These are phyloP conservation scores for Phaffia tasmanica DNA, from an alignment of 768 basidiomycete genomes.

Conservation along the genomic window DNA sequence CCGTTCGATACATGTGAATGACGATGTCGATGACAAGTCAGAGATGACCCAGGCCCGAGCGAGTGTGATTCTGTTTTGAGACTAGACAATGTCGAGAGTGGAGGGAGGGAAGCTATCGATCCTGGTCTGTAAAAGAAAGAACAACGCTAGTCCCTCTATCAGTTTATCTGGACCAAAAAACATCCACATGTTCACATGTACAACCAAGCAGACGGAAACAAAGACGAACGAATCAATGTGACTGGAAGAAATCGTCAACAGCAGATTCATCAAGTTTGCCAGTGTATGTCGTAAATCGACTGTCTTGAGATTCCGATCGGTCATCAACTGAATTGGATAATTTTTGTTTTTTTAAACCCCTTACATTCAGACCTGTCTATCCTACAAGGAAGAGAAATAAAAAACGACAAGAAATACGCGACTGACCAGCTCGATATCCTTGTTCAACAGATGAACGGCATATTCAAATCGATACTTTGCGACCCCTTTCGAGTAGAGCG, in stretches of 20 bases:
- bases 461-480: constrained; percentile 97
- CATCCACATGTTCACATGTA: background rate
- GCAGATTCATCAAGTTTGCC: constrained; percentile 86
- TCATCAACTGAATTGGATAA: constrained; percentile 57
- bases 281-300: constrained; percentile 91
- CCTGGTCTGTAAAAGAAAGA: no score
- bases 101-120: no score
- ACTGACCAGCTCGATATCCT: constrained; percentile 84
- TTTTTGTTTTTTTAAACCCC: no score
- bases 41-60: no score
- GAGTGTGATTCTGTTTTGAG: no score
- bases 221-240: background rate
- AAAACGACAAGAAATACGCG: constrained; percentile 7
- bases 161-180: no score
- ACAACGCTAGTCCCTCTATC: no score
- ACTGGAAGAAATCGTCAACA: constrained; percentile 59
- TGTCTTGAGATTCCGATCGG: constrained; percentile 73
- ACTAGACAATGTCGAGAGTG: no score
- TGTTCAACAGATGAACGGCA: constrained; percentile 91
- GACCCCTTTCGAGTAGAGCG: constrained; percentile 84
- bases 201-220: background rate
- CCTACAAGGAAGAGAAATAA: constrained; percentile 1
- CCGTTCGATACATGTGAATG: no score
- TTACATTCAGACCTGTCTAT: background rate
- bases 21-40: no score